phyloP scores from a whole-genome alignment of 2,329 filamentous ascomycete species.

The Chaetomium globosum region DNA sequence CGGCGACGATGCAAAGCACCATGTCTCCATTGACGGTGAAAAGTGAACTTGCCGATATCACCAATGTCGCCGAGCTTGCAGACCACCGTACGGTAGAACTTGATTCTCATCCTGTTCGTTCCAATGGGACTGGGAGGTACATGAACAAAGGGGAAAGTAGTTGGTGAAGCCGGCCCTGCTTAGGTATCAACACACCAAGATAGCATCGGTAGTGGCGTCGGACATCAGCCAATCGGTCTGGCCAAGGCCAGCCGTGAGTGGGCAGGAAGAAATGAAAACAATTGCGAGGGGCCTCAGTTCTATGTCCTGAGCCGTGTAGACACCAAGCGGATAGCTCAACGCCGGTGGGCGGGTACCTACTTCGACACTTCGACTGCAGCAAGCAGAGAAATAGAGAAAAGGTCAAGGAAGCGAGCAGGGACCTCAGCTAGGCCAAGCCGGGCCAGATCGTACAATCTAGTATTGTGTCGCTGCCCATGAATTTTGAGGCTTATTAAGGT shows the following conservation, averaged over 20 bases:
- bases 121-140: not conserved
- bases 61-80: not conserved
- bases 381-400: not conserved
- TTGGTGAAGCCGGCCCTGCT: not conserved
- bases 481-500: not conserved
- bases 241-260: not conserved
- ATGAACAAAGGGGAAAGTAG: not conserved
- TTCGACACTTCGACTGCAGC: not conserved
- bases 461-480: too few species aligned
- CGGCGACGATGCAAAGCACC: not conserved
- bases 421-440: not conserved
- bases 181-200: not conserved
- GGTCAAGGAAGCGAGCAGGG: not conserved
- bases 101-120: not conserved
- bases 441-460: not conserved
- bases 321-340: not conserved
- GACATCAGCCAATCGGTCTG: not conserved
- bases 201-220: not conserved
- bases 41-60: not conserved
- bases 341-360: too few species aligned
- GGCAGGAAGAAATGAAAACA: not conserved
- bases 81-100: constrained; percentile 2
- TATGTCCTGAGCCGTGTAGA: not conserved
- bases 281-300: not conserved
- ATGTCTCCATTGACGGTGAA: not conserved